Base-by-base conservation (phyloP, 73 alveolate genomes). In the Paramecium biaurelia region DNA sequence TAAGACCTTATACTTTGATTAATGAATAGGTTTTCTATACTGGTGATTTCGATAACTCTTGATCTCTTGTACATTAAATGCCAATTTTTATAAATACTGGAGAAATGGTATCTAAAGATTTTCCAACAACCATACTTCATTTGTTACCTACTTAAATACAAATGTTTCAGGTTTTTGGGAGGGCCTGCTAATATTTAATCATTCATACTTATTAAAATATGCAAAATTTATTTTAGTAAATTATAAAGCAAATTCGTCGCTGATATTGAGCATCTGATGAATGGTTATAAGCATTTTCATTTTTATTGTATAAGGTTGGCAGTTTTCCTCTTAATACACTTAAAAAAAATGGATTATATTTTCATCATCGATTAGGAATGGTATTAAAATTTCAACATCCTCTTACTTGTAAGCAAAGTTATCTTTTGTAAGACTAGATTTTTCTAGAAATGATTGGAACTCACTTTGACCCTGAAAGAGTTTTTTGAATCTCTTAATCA, bases 281-380 rank as follows among this genome's bases (percentile, higher is more conserved):
- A 41, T 79, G 11, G 90, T 79, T 42, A 79, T 38, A 1, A 79
- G 72, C 90, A 79, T 43, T 45, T 79, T 79, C 90, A 79, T 79
- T 24, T 45, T 38, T 7, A 79, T 45, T 9, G 90, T 79, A 79
- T 79, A 79, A 18, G 32, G 42, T 23, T 79, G 49, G 0, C 15
- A 34, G 18, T 4, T 23, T 38, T 79, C 76, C 2, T 79, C 90
- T 14, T 20, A 79, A 45, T 79, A 79, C 21, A 24, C 28, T 18
- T 38, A 24, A 47, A 79, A 47, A 45, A 79, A 79, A 4, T 79
- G 57, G 42, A 30, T 47, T 9, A 79, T 79, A 79, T 79, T 79
- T 21, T 47, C 2, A 20, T 41, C 76, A n/a, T 79, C 90, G 10
- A 28, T 43, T 42, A 79, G n/a, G 20, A 43, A 79, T 1, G 90